Conservation (phyloP, 73 alveolate species). For the Blepharisma stoltei region DNA sequence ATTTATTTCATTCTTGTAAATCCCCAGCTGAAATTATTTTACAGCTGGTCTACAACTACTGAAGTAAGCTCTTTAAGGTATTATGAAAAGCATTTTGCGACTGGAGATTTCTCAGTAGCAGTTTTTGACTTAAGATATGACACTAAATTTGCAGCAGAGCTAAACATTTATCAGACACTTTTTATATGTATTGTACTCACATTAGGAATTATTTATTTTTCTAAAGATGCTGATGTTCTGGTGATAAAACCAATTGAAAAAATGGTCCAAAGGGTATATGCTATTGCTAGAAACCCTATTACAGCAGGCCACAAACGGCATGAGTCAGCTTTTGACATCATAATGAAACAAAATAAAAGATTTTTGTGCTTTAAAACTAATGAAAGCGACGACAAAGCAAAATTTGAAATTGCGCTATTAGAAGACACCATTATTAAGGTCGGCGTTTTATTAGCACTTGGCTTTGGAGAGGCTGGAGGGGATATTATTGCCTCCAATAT, state of each 20-base stretch:
- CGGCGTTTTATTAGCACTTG: slow-evolving; percentile 44
- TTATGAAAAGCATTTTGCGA: slow-evolving; percentile 31
- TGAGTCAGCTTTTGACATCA: not conserved
- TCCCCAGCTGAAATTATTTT: not conserved
- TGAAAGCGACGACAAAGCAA: not conserved
- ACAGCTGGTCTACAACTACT: not conserved
- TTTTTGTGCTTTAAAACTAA: not conserved
- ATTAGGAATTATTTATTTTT: slow-evolving; percentile 63
- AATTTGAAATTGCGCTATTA: slow-evolving; percentile 81
- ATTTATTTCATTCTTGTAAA: too few species aligned
- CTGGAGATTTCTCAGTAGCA: slow-evolving; percentile 36
- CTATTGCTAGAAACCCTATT: slow-evolving; percentile 65
- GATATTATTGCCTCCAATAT: slow-evolving; percentile 67
- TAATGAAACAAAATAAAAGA: not conserved
- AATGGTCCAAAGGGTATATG: slow-evolving; percentile 69
- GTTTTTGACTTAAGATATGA: slow-evolving; percentile 50
- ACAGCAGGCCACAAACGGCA: slow-evolving; percentile 30
- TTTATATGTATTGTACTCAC: slow-evolving; percentile 74
- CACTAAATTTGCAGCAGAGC: slow-evolving; percentile 46
- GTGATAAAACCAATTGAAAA: slow-evolving; percentile 81
- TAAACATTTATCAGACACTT: slow-evolving; percentile 66
- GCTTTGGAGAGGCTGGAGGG: slow-evolving; percentile 54
- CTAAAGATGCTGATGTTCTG: slow-evolving; percentile 73
- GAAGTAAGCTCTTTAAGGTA: slow-evolving; percentile 17
- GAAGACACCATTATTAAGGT: slow-evolving; percentile 96